phyloP scores from a whole-genome alignment of 1,284 basidiomycete genomes.

The Ustanciosporium gigantosporum region DNA sequence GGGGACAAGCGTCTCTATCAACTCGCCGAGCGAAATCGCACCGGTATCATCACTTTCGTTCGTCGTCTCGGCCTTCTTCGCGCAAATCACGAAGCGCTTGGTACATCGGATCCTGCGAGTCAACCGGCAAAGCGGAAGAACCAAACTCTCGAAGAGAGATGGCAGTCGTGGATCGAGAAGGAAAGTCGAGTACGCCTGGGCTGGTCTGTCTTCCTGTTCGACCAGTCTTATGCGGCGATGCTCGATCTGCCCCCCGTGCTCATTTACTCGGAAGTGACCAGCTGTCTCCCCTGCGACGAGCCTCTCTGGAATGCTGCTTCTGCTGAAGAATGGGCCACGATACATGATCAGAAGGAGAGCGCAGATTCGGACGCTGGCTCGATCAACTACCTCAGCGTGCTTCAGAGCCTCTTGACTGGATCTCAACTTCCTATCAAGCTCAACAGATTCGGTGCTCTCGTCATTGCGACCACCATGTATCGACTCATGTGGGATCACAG shows the following conservation, averaged over 20 bases:
- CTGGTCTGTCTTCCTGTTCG: constrained; percentile 8
- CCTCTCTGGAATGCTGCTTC: constrained; percentile 1
- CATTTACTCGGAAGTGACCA: background rate
- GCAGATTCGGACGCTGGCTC: background rate
- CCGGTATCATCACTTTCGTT: constrained; percentile 3
- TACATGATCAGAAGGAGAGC: background rate
- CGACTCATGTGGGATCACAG: constrained; percentile 1
- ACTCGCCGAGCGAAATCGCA: constrained; percentile 11
- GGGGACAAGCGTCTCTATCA: constrained; percentile 8
- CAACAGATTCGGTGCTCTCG: background rate
- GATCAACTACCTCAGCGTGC: background rate
- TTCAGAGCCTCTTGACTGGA: background rate
- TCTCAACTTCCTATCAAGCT: constrained; percentile 1
- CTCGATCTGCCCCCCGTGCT: constrained; percentile 7
- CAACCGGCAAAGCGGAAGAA: background rate
- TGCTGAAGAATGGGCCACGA: constrained; percentile 2
- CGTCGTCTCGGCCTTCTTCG: constrained; percentile 2
- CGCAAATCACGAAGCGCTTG: background rate
- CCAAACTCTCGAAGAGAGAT: background rate
- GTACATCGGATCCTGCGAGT: background rate
- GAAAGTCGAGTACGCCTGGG: constrained; percentile 5
- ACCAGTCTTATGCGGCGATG: constrained; percentile 2
- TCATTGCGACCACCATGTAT: background rate
- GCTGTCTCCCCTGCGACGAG: constrained; percentile 2
- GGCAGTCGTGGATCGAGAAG: constrained; percentile 4